These are phyloP conservation scores for Aspergillus egyptiacus DNA, from an alignment of 495 filamentous ascomycete genomes.

Conservation along the genomic window DNA sequence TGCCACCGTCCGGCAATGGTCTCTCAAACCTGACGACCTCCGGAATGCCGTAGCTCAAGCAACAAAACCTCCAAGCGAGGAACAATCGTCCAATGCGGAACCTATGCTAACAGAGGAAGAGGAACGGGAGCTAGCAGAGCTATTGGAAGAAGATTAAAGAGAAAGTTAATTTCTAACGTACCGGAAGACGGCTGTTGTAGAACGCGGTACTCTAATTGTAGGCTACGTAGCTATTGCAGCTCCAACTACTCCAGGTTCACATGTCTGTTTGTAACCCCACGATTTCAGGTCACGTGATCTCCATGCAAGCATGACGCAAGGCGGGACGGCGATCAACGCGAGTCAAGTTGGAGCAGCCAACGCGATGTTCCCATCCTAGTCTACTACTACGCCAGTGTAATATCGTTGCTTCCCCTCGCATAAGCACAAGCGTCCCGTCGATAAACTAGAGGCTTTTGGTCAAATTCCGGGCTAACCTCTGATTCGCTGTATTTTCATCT, in stretches of 20 bases:
- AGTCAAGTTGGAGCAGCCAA: slow-evolving; percentile 12
- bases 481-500: neutral
- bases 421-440: neutral
- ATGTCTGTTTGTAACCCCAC: neutral
- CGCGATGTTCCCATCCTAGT: too few species aligned
- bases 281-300: slow-evolving; percentile 23
- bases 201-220: neutral
- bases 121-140: slow-evolving; percentile 77
- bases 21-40: slow-evolving; percentile 58
- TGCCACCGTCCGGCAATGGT: slow-evolving; percentile 79
- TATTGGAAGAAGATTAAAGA: slow-evolving; percentile 68
- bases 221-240: too few species aligned
- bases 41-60: slow-evolving; percentile 54
- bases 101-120: slow-evolving; percentile 68
- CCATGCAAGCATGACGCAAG: slow-evolving; percentile 36
- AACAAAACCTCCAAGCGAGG: slow-evolving; percentile 45
- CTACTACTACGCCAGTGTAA: too few species aligned
- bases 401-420: neutral
- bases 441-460: neutral
- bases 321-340: slow-evolving; percentile 29
- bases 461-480: neutral
- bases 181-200: neutral
- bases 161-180: slow-evolving; percentile 1
- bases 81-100: slow-evolving; percentile 36
- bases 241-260: too few species aligned